These are phyloP conservation scores for Diaporthe caulivora DNA, from an alignment of 2,329 filamentous ascomycete genomes.

Conservation along the genomic window DNA sequence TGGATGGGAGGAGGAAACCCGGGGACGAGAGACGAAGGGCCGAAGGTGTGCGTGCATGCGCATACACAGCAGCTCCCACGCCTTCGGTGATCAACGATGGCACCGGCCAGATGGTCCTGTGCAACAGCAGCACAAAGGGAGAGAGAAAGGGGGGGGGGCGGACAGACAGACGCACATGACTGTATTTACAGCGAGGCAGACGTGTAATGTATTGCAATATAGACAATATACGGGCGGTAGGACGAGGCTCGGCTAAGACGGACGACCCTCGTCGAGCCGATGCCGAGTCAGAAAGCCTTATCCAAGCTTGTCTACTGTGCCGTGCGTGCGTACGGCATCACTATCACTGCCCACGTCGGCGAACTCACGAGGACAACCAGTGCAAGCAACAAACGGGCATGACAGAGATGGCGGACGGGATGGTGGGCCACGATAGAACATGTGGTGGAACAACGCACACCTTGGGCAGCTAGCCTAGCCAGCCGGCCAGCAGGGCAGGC, in stretches of 20 bases:
- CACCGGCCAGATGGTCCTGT: slow-evolving; percentile 21
- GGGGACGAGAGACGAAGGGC: neutral
- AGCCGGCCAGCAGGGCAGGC: neutral
- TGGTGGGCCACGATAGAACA: slow-evolving; percentile 1
- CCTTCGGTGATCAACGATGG: neutral
- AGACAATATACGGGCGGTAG: slow-evolving; percentile 7
- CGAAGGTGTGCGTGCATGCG: neutral
- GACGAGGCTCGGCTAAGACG: slow-evolving; percentile 22
- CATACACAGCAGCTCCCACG: slow-evolving; percentile 16
- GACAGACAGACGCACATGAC: neutral
- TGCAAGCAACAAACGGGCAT: neutral
- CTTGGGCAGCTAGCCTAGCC: slow-evolving; percentile 6
- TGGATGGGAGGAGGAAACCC: slow-evolving; percentile 2
- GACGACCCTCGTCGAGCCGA: slow-evolving; percentile 5
- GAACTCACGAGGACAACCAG: neutral
- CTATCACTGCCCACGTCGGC: slow-evolving; percentile 4
- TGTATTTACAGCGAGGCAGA: neutral
- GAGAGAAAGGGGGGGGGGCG: neutral
- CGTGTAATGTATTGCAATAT: slow-evolving; percentile 8
- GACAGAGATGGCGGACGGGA: neutral
- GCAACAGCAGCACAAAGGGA: neutral
- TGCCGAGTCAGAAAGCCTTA: slow-evolving; percentile 19
- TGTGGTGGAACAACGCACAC: slow-evolving; percentile 29
- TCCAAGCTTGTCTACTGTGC: neutral
- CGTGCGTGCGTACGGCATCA: neutral